These are phyloP conservation scores for Cornus controversa DNA, from an alignment of 148 eudicot species.

Conservation along the genomic window DNA sequence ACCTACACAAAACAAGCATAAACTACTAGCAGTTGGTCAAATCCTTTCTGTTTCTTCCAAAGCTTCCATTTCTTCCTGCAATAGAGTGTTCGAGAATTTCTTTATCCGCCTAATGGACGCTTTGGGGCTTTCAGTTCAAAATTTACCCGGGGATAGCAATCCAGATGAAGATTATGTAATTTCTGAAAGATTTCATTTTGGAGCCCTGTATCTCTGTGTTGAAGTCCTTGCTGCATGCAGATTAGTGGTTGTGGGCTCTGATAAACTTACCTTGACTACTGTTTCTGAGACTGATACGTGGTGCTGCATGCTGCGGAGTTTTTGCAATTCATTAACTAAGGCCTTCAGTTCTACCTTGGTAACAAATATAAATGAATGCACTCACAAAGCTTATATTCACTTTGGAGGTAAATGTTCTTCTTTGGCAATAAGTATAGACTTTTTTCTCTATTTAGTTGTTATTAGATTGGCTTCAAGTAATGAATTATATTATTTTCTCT, in stretches of 20 bases:
- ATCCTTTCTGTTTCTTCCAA: constrained; percentile 55
- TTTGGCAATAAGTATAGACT: neutral
- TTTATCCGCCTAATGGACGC: constrained; percentile 42
- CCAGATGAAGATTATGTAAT: constrained; percentile 23
- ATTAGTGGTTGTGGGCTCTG: constrained; percentile 51
- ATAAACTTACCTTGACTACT: constrained; percentile 18
- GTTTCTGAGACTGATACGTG: constrained; percentile 48
- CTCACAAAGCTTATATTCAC: constrained; percentile 34
- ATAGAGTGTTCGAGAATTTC: constrained; percentile 59
- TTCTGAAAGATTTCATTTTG: constrained; percentile 41
- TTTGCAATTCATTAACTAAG: constrained; percentile 43
- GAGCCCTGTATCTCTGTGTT: constrained; percentile 59
- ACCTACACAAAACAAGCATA: constrained; percentile 44
- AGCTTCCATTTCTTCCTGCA: constrained; percentile 63
- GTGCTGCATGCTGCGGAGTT: constrained; percentile 52
- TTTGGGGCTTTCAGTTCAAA: constrained; percentile 44
- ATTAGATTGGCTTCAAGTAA: neutral
- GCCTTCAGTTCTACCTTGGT: constrained; percentile 38
- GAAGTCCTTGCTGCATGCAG: constrained; percentile 77
- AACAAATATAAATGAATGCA: constrained; percentile 27
- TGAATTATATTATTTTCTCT: neutral
- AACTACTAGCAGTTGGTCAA: constrained; percentile 55
- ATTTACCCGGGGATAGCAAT: constrained; percentile 21
- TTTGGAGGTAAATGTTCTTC: constrained; percentile 50
- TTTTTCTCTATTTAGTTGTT: neutral